Conservation (phyloP, 352 stramenopile species). For the Globisporangium emineosum region DNA sequence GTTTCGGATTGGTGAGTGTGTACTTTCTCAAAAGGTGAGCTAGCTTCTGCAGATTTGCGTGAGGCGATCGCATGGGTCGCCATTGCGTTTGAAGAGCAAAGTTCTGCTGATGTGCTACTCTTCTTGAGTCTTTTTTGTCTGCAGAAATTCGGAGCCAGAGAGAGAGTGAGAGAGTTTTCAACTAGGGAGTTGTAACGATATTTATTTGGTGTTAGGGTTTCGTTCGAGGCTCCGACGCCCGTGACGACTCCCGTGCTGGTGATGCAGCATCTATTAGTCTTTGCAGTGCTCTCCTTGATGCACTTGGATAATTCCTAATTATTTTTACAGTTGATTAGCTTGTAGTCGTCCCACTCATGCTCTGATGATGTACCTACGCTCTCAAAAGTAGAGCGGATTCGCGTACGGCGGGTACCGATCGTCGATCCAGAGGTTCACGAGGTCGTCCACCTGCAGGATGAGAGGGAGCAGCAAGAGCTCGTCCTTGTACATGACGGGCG, state of each 20-base stretch:
- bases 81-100: neutral
- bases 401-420: slow-evolving; percentile 64
- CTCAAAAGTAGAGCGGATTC: slow-evolving; percentile 66
- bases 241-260: neutral
- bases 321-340: neutral
- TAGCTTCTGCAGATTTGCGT: neutral
- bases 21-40: neutral
- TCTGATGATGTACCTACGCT: neutral
- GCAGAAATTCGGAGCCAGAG: neutral
- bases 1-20: neutral
- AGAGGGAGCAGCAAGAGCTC: slow-evolving; percentile 54
- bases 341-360: neutral
- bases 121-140: neutral
- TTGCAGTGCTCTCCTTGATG: neutral
- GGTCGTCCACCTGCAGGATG: slow-evolving; percentile 63
- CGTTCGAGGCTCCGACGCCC: neutral
- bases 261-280: neutral
- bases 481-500: slow-evolving; percentile 52
- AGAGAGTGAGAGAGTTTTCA: neutral
- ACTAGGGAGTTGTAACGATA: neutral
- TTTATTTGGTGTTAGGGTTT: neutral
- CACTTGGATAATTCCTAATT: neutral
- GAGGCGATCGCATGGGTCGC: neutral
- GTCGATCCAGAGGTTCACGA: slow-evolving; percentile 77
- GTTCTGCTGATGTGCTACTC: slow-evolving; percentile 6